Percentiles rank a stretch among this genome's conserved stretches.
Conservation (phyloP, 805 yeast species). For the Saccharomycopsis synnaedendra region DNA sequence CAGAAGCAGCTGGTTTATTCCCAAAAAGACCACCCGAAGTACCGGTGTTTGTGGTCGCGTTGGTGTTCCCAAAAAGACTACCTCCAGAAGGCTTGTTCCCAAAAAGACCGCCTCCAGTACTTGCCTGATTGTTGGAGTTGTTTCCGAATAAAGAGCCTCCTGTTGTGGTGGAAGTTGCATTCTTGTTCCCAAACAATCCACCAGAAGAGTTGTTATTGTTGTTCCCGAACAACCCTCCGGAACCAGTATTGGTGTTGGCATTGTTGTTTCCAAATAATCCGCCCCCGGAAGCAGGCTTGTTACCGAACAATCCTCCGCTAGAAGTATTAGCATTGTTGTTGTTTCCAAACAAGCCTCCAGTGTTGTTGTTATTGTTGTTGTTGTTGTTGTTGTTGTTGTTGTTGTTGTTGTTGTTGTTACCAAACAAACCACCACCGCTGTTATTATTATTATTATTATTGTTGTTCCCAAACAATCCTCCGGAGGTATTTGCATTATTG, state of each 20-base stretch:
- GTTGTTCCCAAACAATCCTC: conserved; percentile 18
- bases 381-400: conserved; percentile 16
- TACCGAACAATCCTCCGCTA: conserved; percentile 30
- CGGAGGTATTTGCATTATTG: conserved; percentile 18
- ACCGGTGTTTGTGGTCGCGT: conserved; percentile 21
- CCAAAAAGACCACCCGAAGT: conserved; percentile 33
- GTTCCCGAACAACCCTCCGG: conserved; percentile 27
- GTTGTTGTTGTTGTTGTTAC: conserved; percentile 18
- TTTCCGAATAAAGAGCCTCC: conserved; percentile 33
- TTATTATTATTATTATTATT: conserved; percentile 18
- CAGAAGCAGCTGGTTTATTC: conserved; percentile 17
- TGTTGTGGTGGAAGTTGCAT: conserved; percentile 6
- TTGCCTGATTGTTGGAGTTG: conserved; percentile 17
- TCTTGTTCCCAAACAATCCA: conserved; percentile 25
- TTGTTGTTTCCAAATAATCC: conserved; percentile 27
- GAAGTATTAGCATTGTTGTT: conserved; percentile 19
- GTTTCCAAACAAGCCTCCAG: conserved; percentile 17
- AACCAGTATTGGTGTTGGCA: conserved; percentile 13
- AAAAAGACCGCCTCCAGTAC: conserved; percentile 25
- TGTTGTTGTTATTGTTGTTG: conserved; percentile 14
- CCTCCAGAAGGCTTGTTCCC: conserved; percentile 25
- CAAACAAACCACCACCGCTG: conserved; percentile 27
- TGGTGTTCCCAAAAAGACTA: conserved; percentile 31
- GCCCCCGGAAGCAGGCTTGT: conserved; percentile 15
- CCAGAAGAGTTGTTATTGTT: conserved; percentile 16